A percentile compares a stretch with the other conserved stretches of the same genome.
Evolutionary conservation across 179 eudicot genomes (phyloP).

Genomic region (Beta lomatogona): DNA sequence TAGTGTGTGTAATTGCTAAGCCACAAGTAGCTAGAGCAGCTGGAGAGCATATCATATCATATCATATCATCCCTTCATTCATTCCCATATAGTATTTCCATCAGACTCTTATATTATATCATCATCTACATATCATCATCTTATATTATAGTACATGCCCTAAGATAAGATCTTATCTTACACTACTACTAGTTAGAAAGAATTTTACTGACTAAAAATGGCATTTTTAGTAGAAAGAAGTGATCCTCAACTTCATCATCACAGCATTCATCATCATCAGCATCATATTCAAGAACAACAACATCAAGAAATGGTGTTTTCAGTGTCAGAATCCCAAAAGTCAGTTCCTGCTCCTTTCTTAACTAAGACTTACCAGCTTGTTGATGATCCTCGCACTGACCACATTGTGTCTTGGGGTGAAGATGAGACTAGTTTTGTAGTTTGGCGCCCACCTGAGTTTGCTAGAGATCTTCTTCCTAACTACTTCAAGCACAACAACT

Average conservation of each 20-base stretch:
- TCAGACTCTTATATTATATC: too few species aligned
- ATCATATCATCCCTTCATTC: conserved; percentile 12
- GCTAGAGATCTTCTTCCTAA: conserved; percentile 55
- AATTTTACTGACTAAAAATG: conserved; percentile 10
- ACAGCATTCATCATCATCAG: conserved; percentile 23
- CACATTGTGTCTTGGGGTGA: conserved; percentile 64
- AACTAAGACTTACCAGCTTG: conserved; percentile 50
- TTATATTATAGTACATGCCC: conserved; percentile 6
- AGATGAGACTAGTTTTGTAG: conserved; percentile 45
- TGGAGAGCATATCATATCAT: conserved; percentile 33
- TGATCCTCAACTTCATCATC: conserved; percentile 33
- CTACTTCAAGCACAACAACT: conserved; percentile 58
- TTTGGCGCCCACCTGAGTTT: conserved; percentile 57
- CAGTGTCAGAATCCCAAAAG: conserved; percentile 44
- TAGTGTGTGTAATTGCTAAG: conserved; percentile 18
- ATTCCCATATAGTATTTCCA: too few species aligned
- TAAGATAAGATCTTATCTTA: not conserved
- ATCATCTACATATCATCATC: not conserved
- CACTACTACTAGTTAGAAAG: not conserved
- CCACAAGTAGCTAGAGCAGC: conserved; percentile 24
- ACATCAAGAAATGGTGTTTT: conserved; percentile 45
- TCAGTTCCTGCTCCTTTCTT: conserved; percentile 48
- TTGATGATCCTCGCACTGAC: conserved; percentile 46
- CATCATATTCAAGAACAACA: conserved; percentile 24
- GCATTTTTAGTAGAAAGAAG: conserved; percentile 38